Base-by-base conservation (phyloP, 495 filamentous ascomycete species). In the Penicillium macrosclerotiorum region DNA sequence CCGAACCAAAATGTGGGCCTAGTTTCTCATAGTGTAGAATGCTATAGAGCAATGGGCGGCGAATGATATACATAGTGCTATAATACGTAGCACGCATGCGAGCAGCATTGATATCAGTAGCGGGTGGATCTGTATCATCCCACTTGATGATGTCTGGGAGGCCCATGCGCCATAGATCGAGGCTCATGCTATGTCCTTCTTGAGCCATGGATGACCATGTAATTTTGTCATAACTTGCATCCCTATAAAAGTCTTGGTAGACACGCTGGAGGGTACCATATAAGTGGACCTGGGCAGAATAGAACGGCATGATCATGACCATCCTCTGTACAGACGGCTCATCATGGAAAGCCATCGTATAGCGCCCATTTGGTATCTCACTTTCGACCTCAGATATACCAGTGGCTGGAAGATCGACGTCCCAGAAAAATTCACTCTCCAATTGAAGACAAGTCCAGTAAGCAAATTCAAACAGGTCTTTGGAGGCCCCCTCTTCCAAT, bases 361-460 rank as follows among this genome's bases (percentile, higher is more conserved):
- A 67, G 37, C 52, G 50, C 7, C 69, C 74, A 34, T 68, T 71
- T 6, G 87, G 87, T 47, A 91, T 88, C 12, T 78, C 74, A 24
- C 78, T 74, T 63, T 90, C 88, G 22, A 78, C 82, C 27, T 76
- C 75, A 45, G 92, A 79, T 56, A 94, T 85, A 17, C 82, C 82
- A 52, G 84, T 86, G 41, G 90, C 88, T 4, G 91, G 86, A 22
- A 86, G 79, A 45, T 87, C 86, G 20, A 96, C 68, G 65, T 98
- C 93, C 8, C 93, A 93, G 24, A 96, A 71, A 31, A 98, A 86
- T 63, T 98, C 93, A 69, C 93, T 96, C 68, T 98, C 93, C 17
- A 97, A 74, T 52, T 96, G 93, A 53, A 96, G 69, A 59, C 88
- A 94, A 7, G 91, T 93, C 92, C 92, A 98, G 54, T 88, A 96